Evolutionary conservation across 2,329 filamentous ascomycete species (phyloP).

Genomic region (Didymella arachidicola): DNA sequence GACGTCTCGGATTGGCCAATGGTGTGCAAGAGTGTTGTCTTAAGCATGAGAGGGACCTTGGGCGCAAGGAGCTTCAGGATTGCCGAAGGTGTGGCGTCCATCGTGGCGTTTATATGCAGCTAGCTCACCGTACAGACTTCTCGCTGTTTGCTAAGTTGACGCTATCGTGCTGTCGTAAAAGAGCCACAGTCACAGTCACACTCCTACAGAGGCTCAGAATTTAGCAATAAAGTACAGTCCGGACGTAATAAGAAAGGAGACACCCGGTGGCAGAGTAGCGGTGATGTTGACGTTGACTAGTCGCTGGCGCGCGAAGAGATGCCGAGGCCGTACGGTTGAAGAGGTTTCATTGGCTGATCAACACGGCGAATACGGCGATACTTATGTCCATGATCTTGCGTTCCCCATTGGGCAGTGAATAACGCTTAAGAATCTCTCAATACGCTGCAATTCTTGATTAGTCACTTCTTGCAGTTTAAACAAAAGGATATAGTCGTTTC

Average conservation of each 20-base stretch:
- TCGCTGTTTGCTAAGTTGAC: background rate
- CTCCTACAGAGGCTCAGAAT: background rate
- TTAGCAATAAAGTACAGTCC: background rate
- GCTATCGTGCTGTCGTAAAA: background rate
- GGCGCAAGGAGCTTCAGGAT: constrained; percentile 46
- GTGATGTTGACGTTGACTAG: constrained; percentile 17
- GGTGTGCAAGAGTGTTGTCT: constrained; percentile 68
- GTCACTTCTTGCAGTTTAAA: too few species aligned
- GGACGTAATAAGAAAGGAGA: background rate
- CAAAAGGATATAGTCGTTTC: too few species aligned
- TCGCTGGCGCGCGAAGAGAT: constrained; percentile 10
- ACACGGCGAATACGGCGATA: constrained; percentile 10
- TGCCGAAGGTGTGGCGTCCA: constrained; percentile 48
- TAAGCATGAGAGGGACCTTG: constrained; percentile 66
- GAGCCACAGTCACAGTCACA: background rate
- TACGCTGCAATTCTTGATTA: too few species aligned
- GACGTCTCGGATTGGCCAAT: constrained; percentile 74
- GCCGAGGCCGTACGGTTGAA: constrained; percentile 13
- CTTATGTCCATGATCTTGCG: too few species aligned
- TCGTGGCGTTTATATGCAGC: constrained; percentile 21
- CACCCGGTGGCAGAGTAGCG: background rate
- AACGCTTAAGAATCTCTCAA: too few species aligned
- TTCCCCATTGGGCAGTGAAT: too few species aligned
- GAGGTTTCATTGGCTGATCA: constrained; percentile 9
- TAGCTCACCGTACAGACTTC: background rate